A percentile compares a stretch with the other conserved stretches of the same genome.
phyloP scores from a whole-genome alignment of 2,329 filamentous ascomycete genomes.

The Penicillium capsulatum region DNA sequence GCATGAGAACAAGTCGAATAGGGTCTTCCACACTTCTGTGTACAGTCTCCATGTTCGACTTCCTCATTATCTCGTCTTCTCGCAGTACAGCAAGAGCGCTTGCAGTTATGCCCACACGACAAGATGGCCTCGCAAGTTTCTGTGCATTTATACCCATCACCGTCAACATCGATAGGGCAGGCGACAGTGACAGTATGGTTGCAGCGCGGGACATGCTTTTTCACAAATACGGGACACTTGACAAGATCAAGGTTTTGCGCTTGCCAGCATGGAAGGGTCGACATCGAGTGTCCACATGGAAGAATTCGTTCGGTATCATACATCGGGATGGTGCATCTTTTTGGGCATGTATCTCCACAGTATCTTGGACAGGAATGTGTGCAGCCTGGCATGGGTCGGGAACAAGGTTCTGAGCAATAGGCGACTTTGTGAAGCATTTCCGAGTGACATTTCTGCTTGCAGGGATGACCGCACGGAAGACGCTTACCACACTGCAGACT shows the following conservation, averaged over 20 bases:
- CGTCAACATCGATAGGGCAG: conserved; percentile 50
- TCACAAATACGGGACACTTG: conserved; percentile 47
- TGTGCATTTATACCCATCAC: conserved; percentile 46
- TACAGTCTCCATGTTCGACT: conserved; percentile 42
- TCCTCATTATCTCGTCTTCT: conserved; percentile 32
- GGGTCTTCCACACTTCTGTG: conserved; percentile 47
- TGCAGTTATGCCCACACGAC: conserved; percentile 59
- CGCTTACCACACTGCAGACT: conserved; percentile 45
- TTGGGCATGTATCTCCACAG: conserved; percentile 43
- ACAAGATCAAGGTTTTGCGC: conserved; percentile 46
- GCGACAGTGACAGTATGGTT: conserved; percentile 49
- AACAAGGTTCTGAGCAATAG: conserved; percentile 42
- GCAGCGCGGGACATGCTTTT: conserved; percentile 53
- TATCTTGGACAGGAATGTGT: conserved; percentile 39
- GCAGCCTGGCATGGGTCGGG: conserved; percentile 35
- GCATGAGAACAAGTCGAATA: conserved; percentile 55
- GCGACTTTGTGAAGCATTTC: conserved; percentile 41
- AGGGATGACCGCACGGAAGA: conserved; percentile 46
- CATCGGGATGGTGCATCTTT: conserved; percentile 32
- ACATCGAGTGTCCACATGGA: conserved; percentile 31
- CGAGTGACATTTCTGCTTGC: conserved; percentile 45
- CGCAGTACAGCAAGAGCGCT: conserved; percentile 50
- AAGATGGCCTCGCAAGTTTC: conserved; percentile 46
- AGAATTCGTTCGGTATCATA: conserved; percentile 22
- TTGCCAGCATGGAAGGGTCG: conserved; percentile 34